Evolutionary conservation across 345 rosid genomes (phyloP).

Genomic region (Populus nigra): DNA sequence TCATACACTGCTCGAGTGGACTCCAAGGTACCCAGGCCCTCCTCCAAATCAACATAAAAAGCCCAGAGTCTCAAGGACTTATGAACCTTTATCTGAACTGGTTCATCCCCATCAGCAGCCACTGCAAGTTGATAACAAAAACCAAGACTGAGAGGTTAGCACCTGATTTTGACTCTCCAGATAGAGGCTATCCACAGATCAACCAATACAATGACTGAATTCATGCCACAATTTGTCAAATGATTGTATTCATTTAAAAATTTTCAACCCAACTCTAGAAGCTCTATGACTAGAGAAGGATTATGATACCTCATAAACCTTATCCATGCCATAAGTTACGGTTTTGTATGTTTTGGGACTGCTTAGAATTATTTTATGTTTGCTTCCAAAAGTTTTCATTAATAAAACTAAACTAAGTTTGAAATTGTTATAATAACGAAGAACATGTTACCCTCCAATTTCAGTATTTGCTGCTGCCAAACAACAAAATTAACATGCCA

Average conservation of each 20-base stretch:
- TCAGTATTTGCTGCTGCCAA: neutral
- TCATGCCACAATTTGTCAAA: neutral
- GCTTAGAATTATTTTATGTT: neutral
- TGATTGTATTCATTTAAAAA: neutral
- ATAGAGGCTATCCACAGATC: neutral
- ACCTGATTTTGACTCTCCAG: neutral
- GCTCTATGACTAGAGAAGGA: too few relatives aligned
- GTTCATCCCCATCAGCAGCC: slow-evolving; percentile 90
- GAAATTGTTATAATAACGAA: neutral
- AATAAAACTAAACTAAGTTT: neutral
- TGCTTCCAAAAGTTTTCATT: neutral
- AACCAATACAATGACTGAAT: neutral
- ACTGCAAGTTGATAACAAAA: slow-evolving; percentile 42
- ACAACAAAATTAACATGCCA: neutral
- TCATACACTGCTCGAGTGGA: slow-evolving; percentile 92
- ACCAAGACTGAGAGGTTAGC: neutral
- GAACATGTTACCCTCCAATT: neutral
- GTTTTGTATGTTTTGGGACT: neutral
- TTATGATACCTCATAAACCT: too few relatives aligned
- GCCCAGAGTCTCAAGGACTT: slow-evolving; percentile 90
- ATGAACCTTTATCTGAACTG: slow-evolving; percentile 91
- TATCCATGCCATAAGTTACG: too few relatives aligned
- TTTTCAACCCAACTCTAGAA: neutral
- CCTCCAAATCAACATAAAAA: slow-evolving; percentile 91
- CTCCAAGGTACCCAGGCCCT: slow-evolving; percentile 84